Evolutionary conservation across 2,329 filamentous ascomycete species (phyloP), one percentile per base, ranked within the genome.

Genomic region (Monilinia fructicola): DNA sequence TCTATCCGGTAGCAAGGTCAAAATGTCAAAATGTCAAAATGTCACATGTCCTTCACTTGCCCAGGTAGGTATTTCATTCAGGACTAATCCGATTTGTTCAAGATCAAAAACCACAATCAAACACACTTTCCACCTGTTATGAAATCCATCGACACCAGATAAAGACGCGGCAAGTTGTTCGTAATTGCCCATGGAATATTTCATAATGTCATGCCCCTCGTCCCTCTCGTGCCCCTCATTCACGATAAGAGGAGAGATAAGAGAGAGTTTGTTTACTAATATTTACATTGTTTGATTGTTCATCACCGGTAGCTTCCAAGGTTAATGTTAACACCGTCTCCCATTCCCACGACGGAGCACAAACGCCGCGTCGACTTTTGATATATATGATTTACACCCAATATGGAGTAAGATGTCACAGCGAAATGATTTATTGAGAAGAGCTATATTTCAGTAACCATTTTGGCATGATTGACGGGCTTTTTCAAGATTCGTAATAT

Each of bases 231-330:
- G 35, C 62, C 62, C 64, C 64, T 65, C 64, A 65, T 61, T 53
- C 44, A n/a, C 54, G 64, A 65, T 65, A 65, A 65, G 64, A 65
- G 38, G 61, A 65, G 64, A 65, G 38, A 44, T 60, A 52, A 65
- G 35, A 46, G 38, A 65, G 35, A 46, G 38, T 44, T 50, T 60
- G 18, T 60, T 65, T 65, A 64, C 52, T 56, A 64, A 60, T 65
- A 46, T 3, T 14, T 42, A 26, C 46, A 50, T 38, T 48, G 56
- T 38, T 50, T 50, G 44, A 50, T 50, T 54, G 53, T 38, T 23
- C 21, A 48, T 65, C 53, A 65, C 31, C 63, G 54, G 63, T 52
- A 65, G 52, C 55, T 59, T n/a, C n/a, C n/a, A n/a, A n/a, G n/a
- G n/a, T n/a, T n/a, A n/a, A n/a, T n/a, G n/a, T n/a, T 31, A 60